These are phyloP conservation scores for Alternaria gaisen DNA, from an alignment of 2,329 filamentous ascomycete species.

Conservation along the genomic window DNA sequence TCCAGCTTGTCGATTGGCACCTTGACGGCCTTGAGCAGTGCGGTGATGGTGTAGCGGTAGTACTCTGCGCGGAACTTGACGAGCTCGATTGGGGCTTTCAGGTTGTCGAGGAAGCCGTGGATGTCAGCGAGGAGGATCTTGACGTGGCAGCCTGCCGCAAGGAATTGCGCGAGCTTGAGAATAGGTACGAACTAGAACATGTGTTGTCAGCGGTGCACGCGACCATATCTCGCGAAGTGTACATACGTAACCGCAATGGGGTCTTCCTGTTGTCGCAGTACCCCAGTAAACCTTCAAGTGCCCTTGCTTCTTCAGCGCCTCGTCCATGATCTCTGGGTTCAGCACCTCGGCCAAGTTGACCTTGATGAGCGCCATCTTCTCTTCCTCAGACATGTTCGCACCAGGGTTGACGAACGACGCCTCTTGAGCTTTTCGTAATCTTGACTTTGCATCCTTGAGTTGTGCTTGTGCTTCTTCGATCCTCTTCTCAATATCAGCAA, in stretches of 20 bases:
- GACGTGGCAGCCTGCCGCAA: conserved; percentile 83
- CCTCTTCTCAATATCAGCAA: conserved; percentile 45
- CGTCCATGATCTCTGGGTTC: conserved; percentile 83
- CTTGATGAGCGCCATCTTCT: conserved; percentile 78
- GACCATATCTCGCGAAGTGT: not conserved
- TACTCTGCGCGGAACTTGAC: conserved; percentile 83
- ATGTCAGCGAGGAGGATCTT: conserved; percentile 74
- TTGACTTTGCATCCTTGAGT: conserved; percentile 41
- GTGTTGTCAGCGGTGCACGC: conserved; percentile 16
- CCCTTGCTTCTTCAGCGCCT: conserved; percentile 70
- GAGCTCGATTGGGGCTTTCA: conserved; percentile 88
- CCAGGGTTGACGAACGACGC: conserved; percentile 31
- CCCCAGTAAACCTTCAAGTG: conserved; percentile 87
- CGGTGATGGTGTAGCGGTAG: conserved; percentile 80
- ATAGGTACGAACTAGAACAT: conserved; percentile 74
- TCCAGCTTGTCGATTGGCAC: conserved; percentile 80
- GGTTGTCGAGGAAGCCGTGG: conserved; percentile 79
- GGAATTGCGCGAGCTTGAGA: conserved; percentile 88
- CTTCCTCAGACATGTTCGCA: conserved; percentile 56
- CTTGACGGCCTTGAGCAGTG: conserved; percentile 77
- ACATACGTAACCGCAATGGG: conserved; percentile 81
- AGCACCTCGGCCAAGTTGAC: conserved; percentile 84
- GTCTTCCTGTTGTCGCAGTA: conserved; percentile 84
- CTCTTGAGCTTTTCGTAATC: conserved; percentile 37
- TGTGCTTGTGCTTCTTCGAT: conserved; percentile 42